Evolutionary conservation across 2,329 filamentous ascomycete species (phyloP), one percentile per base, ranked within the genome.

Genomic region (Botrytis sinoallii): DNA sequence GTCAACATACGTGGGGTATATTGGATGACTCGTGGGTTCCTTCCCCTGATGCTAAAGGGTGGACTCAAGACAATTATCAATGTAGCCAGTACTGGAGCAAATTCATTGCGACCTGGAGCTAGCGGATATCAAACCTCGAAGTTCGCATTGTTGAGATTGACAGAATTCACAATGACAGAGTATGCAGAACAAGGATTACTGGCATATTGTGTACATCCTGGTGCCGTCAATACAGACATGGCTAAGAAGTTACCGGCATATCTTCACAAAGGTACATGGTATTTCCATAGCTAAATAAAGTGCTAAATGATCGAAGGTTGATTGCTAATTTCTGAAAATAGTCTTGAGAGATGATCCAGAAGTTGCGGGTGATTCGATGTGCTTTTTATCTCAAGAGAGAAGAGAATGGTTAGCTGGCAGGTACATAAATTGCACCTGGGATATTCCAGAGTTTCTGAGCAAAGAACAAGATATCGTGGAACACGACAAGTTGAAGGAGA

Each of bases 71-170:
- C 83, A 0, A 80, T 89, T 35, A 80, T 89, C 73, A 87, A 85
- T 75, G 77, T 89, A 44, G 82, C 80, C 3, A 86, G 84, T 57
- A 82, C 85, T 1, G 86, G 83, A 7, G 84, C 81, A 0, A 81
- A 83, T 72, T 74, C 82, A 70, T 77, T 83, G 29, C 74, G 77
- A 4, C 76, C 77, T 0, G 83, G 85, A n/a, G 79, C 79, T 1
- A 84, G 83, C 35, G 82, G 82, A 6, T 89, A 89, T 73, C 81
- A 83, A 71, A 83, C 83, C 2, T 81, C 82, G 38, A 89, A 89
- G 77, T 81, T 87, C 57, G 87, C 86, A 10, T 72, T 87, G 48
- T 77, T 84, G 25, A 81, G 86, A 18, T 82, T 89, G 63, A 85
- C 84, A 1, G 86, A 89, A 77, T 85, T 84, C 75, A 75, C 87